Evolutionary conservation across 2,329 filamentous ascomycete species (phyloP), one percentile per base, ranked within the genome.

Genomic region (Phoma sp.): DNA sequence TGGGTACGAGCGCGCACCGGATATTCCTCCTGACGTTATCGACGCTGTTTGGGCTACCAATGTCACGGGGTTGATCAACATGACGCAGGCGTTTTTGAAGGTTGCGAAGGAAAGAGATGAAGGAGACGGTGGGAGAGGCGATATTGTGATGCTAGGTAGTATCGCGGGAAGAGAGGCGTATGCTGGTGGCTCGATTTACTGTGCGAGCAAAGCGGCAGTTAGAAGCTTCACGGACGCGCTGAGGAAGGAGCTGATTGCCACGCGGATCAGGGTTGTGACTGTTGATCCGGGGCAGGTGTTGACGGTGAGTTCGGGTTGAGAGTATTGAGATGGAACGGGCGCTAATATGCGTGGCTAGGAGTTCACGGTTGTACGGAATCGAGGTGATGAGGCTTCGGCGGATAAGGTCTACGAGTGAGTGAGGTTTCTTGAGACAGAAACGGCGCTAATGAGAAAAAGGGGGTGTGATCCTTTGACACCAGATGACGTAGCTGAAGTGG

Each of bases 81-180:
- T 97, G 89, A 97, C 93, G 1, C 93, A 98, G 79, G 90, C 89
- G 23, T 80, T 96, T 42, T 76, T 97, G 14, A 86, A 89, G 39
- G 86, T 91, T 70, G 95, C 93, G 81, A 88, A 90, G 75, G 82
- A 83, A 66, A 65, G 79, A 56, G 57, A 72, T 18, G 18, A 18
- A 18, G 18, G 18, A 11, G 82, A 93, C 43, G 88, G 89, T 50
- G 92, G 91, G 41, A 81, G 83, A 38, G 93, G 93, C 60, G 93
- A 97, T 72, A 90, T 98, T 71, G 96, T 98, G 79, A 97, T 96
- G 71, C 83, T 96, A 67, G 92, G 92, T 58, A 91, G 88, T 66
- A 92, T 96, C 70, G 92, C 92, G 24, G 92, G 91, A 23, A 83
- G 91, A 36, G 91, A 96, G 65, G 83, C 89, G 22, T 96, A 96